Evolutionary conservation across 2,329 filamentous ascomycete species (phyloP).

Genomic region (Fusarium keratoplasticum): DNA sequence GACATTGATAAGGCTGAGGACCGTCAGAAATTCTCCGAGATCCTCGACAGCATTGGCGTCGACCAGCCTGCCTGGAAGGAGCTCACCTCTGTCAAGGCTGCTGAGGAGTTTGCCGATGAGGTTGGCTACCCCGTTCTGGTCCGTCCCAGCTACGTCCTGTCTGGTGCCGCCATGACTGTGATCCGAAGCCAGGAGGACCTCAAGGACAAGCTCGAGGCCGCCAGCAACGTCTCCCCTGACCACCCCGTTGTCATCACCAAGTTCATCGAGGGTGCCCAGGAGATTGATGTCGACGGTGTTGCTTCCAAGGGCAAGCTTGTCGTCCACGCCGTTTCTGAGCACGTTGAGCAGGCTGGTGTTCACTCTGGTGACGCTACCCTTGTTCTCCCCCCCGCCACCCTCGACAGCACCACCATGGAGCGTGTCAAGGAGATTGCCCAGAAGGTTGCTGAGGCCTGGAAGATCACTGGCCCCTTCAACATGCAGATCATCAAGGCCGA

Average conservation of each 20-base stretch:
- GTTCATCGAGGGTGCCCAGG: slow-evolving; percentile 96
- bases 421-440: slow-evolving; percentile 95
- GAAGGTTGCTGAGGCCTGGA: slow-evolving; percentile 97
- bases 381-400: slow-evolving; percentile 85
- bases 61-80: slow-evolving; percentile 99
- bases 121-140: slow-evolving; percentile 96
- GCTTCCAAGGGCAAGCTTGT: slow-evolving; percentile 87
- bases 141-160: slow-evolving; percentile 94
- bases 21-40: slow-evolving; percentile 97
- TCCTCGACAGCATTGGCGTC: slow-evolving; percentile 94
- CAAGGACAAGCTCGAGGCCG: slow-evolving; percentile 93
- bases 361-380: slow-evolving; percentile 98
- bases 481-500: slow-evolving; percentile 99
- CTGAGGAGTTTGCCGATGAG: slow-evolving; percentile 84
- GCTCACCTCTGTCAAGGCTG: slow-evolving; percentile 87
- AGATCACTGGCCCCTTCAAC: slow-evolving; percentile 98
- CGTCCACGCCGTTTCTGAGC: slow-evolving; percentile 92
- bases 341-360: slow-evolving; percentile 96
- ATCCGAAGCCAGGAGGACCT: slow-evolving; percentile 90
- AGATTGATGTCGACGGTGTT: slow-evolving; percentile 97
- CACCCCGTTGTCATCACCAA: slow-evolving; percentile 98
- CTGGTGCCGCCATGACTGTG: slow-evolving; percentile 98
- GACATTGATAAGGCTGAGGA: slow-evolving; percentile 99
- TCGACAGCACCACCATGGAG: slow-evolving; percentile 81
- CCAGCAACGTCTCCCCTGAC: slow-evolving; percentile 90